Conservation (phyloP, 768 basidiomycete species). For the Trametes punicea region DNA sequence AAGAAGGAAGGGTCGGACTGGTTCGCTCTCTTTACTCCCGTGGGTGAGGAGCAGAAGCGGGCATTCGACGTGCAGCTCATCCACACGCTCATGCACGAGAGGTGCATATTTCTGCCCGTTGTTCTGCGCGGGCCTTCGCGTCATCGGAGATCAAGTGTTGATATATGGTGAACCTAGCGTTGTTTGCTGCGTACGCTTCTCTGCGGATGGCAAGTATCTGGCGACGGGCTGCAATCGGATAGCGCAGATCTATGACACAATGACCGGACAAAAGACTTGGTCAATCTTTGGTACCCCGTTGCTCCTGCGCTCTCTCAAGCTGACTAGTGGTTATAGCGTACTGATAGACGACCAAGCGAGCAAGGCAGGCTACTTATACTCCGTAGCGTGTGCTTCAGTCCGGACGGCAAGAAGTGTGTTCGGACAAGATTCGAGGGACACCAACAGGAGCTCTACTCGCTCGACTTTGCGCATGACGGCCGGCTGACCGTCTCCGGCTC, state of each 20-base stretch:
- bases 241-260: conserved; percentile 92
- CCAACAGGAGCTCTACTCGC: conserved; percentile 90
- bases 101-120: conserved; percentile 42
- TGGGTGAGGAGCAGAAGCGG: conserved; percentile 41
- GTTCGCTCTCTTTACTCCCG: conserved; percentile 83
- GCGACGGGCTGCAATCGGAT: conserved; percentile 97
- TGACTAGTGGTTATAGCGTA: conserved; percentile 51
- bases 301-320: neutral
- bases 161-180: conserved; percentile 46
- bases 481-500: conserved; percentile 86
- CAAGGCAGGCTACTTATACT: conserved; percentile 82
- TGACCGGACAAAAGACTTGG: conserved; percentile 84
- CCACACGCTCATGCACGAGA: conserved; percentile 89
- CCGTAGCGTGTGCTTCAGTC: conserved; percentile 77
- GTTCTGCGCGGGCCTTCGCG: no score
- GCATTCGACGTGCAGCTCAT: conserved; percentile 75
- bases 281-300: conserved; percentile 42
- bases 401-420: conserved; percentile 73
- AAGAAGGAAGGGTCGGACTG: conserved; percentile 82
- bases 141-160: no score
- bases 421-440: conserved; percentile 84
- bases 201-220: conserved; percentile 87
- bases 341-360: conserved; percentile 73
- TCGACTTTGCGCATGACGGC: conserved; percentile 88
- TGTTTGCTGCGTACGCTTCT: conserved; percentile 90